phyloP scores from a whole-genome alignment of 1,284 basidiomycete genomes.

The Paramarasmius palmivorus region DNA sequence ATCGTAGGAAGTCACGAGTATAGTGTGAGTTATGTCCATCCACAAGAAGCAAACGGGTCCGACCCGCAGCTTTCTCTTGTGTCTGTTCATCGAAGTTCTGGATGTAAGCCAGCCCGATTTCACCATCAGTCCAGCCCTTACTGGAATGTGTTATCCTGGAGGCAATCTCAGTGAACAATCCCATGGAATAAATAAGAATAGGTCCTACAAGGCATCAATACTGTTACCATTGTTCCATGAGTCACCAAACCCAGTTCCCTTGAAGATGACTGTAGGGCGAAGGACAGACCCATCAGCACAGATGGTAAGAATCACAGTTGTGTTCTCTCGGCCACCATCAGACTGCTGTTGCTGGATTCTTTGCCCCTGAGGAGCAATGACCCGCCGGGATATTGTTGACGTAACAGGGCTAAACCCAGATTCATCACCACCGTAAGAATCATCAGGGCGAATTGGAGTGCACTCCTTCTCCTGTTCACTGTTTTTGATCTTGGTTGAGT shows the following conservation, averaged over 20 bases:
- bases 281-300: slow-evolving; percentile 27
- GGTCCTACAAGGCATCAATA: slow-evolving; percentile 15
- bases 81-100: slow-evolving; percentile 33
- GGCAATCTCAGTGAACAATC: slow-evolving; percentile 10
- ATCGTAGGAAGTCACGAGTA: slow-evolving; percentile 26
- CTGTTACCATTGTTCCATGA: slow-evolving; percentile 31
- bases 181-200: slow-evolving; percentile 17
- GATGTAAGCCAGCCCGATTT: slow-evolving; percentile 33
- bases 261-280: slow-evolving; percentile 26
- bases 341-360: slow-evolving; percentile 25
- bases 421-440: slow-evolving; percentile 26
- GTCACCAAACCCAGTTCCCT: slow-evolving; percentile 25
- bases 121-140: slow-evolving; percentile 39
- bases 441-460: neutral
- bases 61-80: slow-evolving; percentile 25
- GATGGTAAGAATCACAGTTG: slow-evolving; percentile 29
- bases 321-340: slow-evolving; percentile 24
- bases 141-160: slow-evolving; percentile 21
- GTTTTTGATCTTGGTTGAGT: neutral
- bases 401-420: slow-evolving; percentile 20
- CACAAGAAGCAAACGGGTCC: slow-evolving; percentile 26
- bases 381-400: slow-evolving; percentile 9
- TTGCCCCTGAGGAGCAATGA: slow-evolving; percentile 12
- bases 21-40: slow-evolving; percentile 35
- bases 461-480: neutral